Evolutionary conservation across 2,329 filamentous ascomycete species (phyloP), one percentile per base, ranked within the genome.

Genomic region (Juglanconis sp.): DNA sequence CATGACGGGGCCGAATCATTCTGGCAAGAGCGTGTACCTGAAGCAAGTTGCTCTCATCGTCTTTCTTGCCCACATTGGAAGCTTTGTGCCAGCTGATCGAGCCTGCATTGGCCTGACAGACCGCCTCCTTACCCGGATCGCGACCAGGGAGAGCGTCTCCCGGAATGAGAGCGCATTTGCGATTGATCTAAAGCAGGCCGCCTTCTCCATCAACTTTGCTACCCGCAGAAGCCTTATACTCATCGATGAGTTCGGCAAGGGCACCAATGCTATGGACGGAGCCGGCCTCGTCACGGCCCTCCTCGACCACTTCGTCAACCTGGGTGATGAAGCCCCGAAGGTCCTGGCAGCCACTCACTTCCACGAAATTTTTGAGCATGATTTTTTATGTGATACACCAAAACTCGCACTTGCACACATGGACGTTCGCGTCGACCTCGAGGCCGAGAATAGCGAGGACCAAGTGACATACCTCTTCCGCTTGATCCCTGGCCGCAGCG

Each of bases 11-110:
- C 93, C 95, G 4, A 99, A 99, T 67, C 96, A 95, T 71, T 98
- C 95, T 0, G 95, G 95, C 0, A 99, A 99, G 73, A 98, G 92
- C 67, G 86, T 98, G 0, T 98, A 96, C 73, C 81, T 98, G 70
- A 99, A 96, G 73, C 94, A 99, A 72, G 85, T 91, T 36, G 95
- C 93, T 4, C 77, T 97, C 53, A 95, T 96, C 61, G 87, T 96
- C 13, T 97, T 95, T 70, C 83, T 99, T 73, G 91, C 95, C 0
- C 95, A 99, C 70, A 85, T 96, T 56, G 95, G 95, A 55, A 94
- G 92, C 71, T 98, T 91, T 70, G 91, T 99, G 1, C 94, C 95
- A 1, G 94, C 93, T 1, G 81, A 87, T 15, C 78, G 74, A 34
- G 94, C 93, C 8, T 83, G 75, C 1, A 88, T 99, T 63, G 94